Base-by-base conservation (phyloP, 192 early-diverging fungal genomes). In the Gryganskiella cystojenkinii region DNA sequence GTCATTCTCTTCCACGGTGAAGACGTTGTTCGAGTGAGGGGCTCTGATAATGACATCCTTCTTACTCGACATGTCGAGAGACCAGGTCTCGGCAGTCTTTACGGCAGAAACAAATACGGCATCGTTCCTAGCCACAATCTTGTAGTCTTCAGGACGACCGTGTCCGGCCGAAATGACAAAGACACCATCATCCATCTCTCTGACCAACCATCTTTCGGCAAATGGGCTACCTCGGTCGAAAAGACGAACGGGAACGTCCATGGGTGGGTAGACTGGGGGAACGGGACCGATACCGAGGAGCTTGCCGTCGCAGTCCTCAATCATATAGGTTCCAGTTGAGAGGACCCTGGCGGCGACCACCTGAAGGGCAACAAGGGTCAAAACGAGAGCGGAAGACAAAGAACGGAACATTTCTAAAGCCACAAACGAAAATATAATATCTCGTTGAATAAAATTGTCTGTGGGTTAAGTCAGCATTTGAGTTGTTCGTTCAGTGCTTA, bases 261-360 rank as follows among this genome's bases (percentile, higher is more conserved):
- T 17, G 4, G 9, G 50, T 13, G 50, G 50, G 27, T 3, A n/a
- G 19, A n/a, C 7, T 1, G 9, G 27, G 14, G 50, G 50, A 27
- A 30, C 27, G 10, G 20, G 4, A 11, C 50, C 50, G 50, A 52
- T 20, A 14, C 50, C 50, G 25, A 52, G 50, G 0, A 0, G 3
- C 9, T 4, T 5, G 20, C 50, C 50, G 13, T 3, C 5, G 1
- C 0, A 3, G 4, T 52, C 50, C 24, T 52, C 3, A 10, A 52
- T 52, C 50, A 52, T 5, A 14, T 52, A 52, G 50, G 27, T 52
- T 52, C 50, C 50, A 52, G 25, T 52, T 24, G 2, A 52, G 19
- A 10, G 50, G 22, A 20, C 27, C 27, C 8, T 11, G 19, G 27
- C 14, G 2, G 10, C 9, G 37, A 13, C 37, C 50, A 25, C 19